phyloP scores from a whole-genome alignment of 768 basidiomycete species.

The Clitopilus hobsonii region DNA sequence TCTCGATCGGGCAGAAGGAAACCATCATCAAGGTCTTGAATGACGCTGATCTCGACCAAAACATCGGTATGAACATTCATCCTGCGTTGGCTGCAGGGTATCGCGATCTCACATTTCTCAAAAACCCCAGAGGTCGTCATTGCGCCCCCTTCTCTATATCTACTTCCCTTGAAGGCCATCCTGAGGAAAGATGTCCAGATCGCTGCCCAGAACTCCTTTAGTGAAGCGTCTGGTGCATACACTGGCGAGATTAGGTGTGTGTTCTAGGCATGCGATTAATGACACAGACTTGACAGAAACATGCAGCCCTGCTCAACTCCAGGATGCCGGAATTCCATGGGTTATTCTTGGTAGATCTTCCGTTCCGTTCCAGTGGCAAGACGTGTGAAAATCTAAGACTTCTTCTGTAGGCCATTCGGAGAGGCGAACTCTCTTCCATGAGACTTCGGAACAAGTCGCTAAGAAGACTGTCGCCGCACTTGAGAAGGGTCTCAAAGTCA shows the following conservation, averaged over 20 bases:
- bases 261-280: background rate
- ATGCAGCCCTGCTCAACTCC: conserved; percentile 73
- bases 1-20: conserved; percentile 56
- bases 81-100: conserved; percentile 4
- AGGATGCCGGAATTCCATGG: conserved; percentile 82
- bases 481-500: conserved; percentile 71
- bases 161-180: conserved; percentile 63
- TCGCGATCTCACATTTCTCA: conserved; percentile 5
- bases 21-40: conserved; percentile 70
- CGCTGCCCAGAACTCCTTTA: conserved; percentile 90
- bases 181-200: conserved; percentile 70
- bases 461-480: conserved; percentile 84
- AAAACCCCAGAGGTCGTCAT: conserved; percentile 78
- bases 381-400: background rate
- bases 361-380: background rate
- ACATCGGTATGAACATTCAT: conserved; percentile 58
- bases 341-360: conserved; percentile 75
- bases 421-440: conserved; percentile 88
- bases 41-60: conserved; percentile 69
- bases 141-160: conserved; percentile 86
- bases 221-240: conserved; percentile 81
- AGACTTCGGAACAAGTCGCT: conserved; percentile 79
- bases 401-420: conserved; percentile 79
- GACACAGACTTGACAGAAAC: background rate
- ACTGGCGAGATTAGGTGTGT: conserved; percentile 93